Conservation (phyloP, 176 grass and related monocot genomes). For the Oryza coarctata region DNA sequence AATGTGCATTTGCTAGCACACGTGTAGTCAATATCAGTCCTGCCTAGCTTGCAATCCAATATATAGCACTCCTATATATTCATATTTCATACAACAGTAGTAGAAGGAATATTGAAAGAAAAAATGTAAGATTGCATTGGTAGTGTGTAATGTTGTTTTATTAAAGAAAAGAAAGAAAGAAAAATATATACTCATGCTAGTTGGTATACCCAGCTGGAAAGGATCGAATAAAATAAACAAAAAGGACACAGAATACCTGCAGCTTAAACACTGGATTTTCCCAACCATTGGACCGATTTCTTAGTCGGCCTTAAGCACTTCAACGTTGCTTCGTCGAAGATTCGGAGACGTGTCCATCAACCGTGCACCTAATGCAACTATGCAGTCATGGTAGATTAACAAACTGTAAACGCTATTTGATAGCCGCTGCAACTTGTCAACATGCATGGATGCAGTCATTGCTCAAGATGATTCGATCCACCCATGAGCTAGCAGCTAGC, state of each 20-base stretch:
- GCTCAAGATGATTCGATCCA: neutral
- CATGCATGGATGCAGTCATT: neutral
- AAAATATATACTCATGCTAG: neutral
- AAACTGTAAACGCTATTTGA: neutral
- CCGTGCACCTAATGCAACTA: neutral
- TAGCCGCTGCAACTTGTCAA: neutral
- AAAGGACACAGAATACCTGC: conserved; percentile 5
- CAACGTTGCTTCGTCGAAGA: conserved; percentile 1
- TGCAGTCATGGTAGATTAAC: neutral
- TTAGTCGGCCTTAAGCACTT: neutral
- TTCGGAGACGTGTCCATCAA: neutral
- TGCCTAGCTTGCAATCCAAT: neutral
- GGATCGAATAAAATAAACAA: neutral
- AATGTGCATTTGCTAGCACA: neutral
- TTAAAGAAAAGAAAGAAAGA: too few relatives aligned
- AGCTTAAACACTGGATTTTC: conserved; percentile 35
- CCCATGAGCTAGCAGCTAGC: neutral
- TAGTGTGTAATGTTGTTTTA: neutral
- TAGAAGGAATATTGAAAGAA: neutral
- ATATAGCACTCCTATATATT: neutral
- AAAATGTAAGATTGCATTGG: neutral
- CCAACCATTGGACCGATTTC: neutral
- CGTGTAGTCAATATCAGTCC: neutral
- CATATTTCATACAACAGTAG: neutral
- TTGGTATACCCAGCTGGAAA: neutral